Evolutionary conservation across 2,329 filamentous ascomycete genomes (phyloP).

Genomic region (Penicillium fuscoglaucum): DNA sequence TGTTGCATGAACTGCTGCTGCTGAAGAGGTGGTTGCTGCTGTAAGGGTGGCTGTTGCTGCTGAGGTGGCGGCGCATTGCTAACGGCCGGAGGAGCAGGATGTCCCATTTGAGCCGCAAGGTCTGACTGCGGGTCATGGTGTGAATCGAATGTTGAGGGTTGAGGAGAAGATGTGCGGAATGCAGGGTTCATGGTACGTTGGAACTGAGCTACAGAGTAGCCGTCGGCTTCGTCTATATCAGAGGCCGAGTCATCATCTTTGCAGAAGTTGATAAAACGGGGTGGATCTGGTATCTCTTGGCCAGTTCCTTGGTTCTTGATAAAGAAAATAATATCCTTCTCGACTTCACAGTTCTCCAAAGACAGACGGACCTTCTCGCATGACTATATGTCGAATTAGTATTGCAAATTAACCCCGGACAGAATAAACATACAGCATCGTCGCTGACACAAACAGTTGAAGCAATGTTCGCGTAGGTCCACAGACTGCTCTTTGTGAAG

Average conservation of each 20-base stretch:
- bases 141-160: conserved; percentile 88
- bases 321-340: conserved; percentile 87
- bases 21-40: conserved; percentile 20
- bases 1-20: conserved; percentile 24
- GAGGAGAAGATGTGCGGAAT: conserved; percentile 92
- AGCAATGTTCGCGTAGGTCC: conserved; percentile 96
- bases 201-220: conserved; percentile 95
- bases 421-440: conserved; percentile 61
- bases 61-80: conserved; percentile 53
- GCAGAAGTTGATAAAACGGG: conserved; percentile 98
- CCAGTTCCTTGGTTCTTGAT: conserved; percentile 88
- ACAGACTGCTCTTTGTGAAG: conserved; percentile 95
- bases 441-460: conserved; percentile 98
- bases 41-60: conserved; percentile 40
- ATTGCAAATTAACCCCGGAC: neutral
- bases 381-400: conserved; percentile 50
- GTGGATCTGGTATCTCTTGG: conserved; percentile 94
- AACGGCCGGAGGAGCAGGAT: conserved; percentile 51
- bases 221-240: conserved; percentile 84
- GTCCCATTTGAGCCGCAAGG: conserved; percentile 68
- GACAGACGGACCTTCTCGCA: conserved; percentile 95
- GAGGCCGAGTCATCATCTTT: conserved; percentile 81
- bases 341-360: conserved; percentile 92
- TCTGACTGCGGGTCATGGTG: conserved; percentile 82
- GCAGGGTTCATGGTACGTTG: conserved; percentile 92